Percentiles rank a stretch among this genome's conserved stretches.
These are phyloP conservation scores for Pseudocercospora macadamiae DNA, from an alignment of 2,329 filamentous ascomycete genomes.

Conservation along the genomic window DNA sequence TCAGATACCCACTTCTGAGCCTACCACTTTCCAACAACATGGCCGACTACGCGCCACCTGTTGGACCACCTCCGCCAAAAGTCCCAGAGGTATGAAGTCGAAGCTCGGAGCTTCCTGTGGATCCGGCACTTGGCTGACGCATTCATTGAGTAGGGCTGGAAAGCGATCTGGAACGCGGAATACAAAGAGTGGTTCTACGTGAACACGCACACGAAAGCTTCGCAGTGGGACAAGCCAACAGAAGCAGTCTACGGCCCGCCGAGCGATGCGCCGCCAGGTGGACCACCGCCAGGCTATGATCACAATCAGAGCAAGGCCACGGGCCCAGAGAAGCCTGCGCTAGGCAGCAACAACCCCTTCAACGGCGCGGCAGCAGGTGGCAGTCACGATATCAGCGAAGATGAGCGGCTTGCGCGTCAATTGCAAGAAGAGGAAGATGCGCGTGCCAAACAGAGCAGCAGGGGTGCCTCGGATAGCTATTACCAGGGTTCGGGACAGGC, in stretches of 20 bases:
- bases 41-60: slow-evolving; percentile 39
- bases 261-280: slow-evolving; percentile 52
- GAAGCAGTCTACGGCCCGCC: slow-evolving; percentile 62
- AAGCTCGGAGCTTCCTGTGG: not conserved
- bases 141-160: slow-evolving; percentile 78
- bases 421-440: slow-evolving; percentile 84
- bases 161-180: slow-evolving; percentile 80
- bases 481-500: slow-evolving; percentile 42
- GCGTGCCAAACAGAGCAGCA: slow-evolving; percentile 43
- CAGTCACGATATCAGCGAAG: slow-evolving; percentile 56
- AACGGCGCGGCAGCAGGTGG: slow-evolving; percentile 35
- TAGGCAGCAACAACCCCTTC: slow-evolving; percentile 76
- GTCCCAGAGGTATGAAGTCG: slow-evolving; percentile 20
- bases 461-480: slow-evolving; percentile 52
- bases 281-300: slow-evolving; percentile 70
- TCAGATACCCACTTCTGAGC: not conserved
- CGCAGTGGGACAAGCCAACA: slow-evolving; percentile 86
- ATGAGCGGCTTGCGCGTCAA: slow-evolving; percentile 73
- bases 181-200: slow-evolving; percentile 96
- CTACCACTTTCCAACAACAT: slow-evolving; percentile 20
- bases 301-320: slow-evolving; percentile 45
- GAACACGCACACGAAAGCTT: slow-evolving; percentile 83
- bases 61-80: slow-evolving; percentile 34
- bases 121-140: slow-evolving; percentile 47
- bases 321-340: slow-evolving; percentile 50